Evolutionary conservation across 495 filamentous ascomycete genomes (phyloP), one percentile per base, ranked within the genome.

Genomic region (Aspergillus diversus): DNA sequence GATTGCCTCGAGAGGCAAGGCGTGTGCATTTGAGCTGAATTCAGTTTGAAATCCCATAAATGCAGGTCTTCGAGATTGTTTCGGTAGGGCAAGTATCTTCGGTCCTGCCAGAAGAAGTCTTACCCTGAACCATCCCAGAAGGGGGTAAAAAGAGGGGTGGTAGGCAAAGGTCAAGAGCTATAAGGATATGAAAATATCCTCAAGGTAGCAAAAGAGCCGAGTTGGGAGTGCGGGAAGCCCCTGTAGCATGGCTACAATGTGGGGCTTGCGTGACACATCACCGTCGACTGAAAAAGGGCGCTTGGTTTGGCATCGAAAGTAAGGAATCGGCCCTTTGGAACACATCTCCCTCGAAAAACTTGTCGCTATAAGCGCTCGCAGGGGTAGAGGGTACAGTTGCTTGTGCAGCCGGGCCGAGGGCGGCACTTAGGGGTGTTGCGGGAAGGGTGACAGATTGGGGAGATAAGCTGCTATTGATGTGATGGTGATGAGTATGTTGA

Each of bases 381-480:
- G 90, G 90, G 0, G 89, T 92, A 8, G 87, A 89, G 5, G 92
- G 92, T 17, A 97, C 87, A 1, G 93, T 97, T 3, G 93, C 92
- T 71, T 95, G 91, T 15, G 91, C 92, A 42, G 93, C 93, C 7
- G 92, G 90, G 5, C 92, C 92, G 5, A 97, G 83, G 13, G 92
- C 92, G 15, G 92, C 92, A 67, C 90, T 93, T 60, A 94, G 81
- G 7, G 92, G 92, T 5, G 87, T 90, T 5, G 87, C 81, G 35
- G 85, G 87, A 9, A 88, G 69, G 47, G 78, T 68, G 11, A 77
- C 56, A 2, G 78, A 80, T 46, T 71, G 83, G 57, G 68, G 79
- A 56, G 72, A 81, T 62, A 75, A 66, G 71, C 61, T 67, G 7
- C 66, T 70, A 57, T 65, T 67, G 43, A 76, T 72, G 27, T 75